phyloP scores from a whole-genome alignment of 495 filamentous ascomycete genomes.

The Aspergillus homomorphus region DNA sequence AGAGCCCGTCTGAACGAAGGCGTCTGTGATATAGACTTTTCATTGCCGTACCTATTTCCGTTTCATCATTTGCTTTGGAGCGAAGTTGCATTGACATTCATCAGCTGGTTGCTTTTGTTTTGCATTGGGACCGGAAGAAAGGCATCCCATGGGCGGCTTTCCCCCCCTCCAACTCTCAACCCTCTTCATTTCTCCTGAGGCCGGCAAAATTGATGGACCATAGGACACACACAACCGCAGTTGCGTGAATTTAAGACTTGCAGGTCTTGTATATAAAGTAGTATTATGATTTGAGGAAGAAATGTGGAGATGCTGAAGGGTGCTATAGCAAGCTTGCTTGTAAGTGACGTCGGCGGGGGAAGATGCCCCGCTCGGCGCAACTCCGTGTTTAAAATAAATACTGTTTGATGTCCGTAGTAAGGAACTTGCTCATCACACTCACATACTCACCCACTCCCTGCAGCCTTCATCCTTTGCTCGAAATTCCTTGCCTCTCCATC shows the following conservation, averaged over 20 bases:
- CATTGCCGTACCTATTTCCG: neutral
- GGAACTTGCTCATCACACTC: too few relatives aligned
- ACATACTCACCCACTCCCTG: neutral
- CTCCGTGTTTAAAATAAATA: constrained; percentile 22
- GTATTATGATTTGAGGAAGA: neutral
- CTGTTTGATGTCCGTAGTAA: too few relatives aligned
- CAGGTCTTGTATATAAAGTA: neutral
- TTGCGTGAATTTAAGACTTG: neutral
- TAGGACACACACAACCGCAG: neutral
- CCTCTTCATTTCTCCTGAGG: too few relatives aligned
- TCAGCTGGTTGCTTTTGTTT: constrained; percentile 17
- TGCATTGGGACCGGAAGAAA: neutral
- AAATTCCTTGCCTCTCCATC: neutral
- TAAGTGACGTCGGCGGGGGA: constrained; percentile 11
- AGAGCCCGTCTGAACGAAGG: constrained; percentile 29
- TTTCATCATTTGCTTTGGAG: constrained; percentile 9
- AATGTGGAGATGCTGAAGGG: too few relatives aligned
- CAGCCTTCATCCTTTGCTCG: neutral
- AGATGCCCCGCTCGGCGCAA: constrained; percentile 34
- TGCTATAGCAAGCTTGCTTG: neutral
- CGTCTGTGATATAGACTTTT: neutral
- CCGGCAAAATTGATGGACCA: neutral
- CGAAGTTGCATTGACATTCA: constrained; percentile 16
- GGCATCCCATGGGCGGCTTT: constrained; percentile 1
- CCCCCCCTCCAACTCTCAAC: neutral